These are phyloP conservation scores for Salvia splendens DNA, from an alignment of 257 asterid genomes.

Conservation along the genomic window DNA sequence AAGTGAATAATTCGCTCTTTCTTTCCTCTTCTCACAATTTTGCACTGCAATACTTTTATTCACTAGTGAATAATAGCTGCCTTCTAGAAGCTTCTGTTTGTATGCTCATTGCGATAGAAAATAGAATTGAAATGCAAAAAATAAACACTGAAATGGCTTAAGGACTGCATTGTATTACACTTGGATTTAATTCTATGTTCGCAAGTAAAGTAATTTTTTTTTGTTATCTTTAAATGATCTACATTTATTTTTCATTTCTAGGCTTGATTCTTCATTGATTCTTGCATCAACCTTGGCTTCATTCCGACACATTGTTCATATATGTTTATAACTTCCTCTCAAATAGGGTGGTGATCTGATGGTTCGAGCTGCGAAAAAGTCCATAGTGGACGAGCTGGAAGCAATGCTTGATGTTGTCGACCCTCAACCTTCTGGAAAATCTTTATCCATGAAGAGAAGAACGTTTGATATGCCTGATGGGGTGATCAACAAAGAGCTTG, in stretches of 20 bases:
- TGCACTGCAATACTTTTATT: neutral
- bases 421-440: slow-evolving; percentile 70
- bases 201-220: too few species aligned
- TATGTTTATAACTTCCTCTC: neutral
- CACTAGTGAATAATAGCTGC: neutral
- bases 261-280: neutral
- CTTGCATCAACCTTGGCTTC: too few species aligned
- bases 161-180: too few species aligned
- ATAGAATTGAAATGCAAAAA: too few species aligned
- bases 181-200: too few species aligned
- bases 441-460: slow-evolving; percentile 65
- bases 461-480: slow-evolving; percentile 90
- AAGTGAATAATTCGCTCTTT: neutral
- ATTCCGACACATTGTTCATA: neutral
- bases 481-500: slow-evolving; percentile 64
- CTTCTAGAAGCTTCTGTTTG: slow-evolving; percentile 1
- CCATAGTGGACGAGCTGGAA: slow-evolving; percentile 87
- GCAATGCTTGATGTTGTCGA: slow-evolving; percentile 95
- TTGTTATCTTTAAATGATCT: too few species aligned
- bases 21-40: neutral
- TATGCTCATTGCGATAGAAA: neutral
- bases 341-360: slow-evolving; percentile 77
- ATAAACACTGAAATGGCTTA: too few species aligned
- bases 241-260: neutral
- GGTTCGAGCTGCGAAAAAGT: slow-evolving; percentile 73